phyloP scores from a whole-genome alignment of 139 green algal species.

The Pleodorina starrii region DNA sequence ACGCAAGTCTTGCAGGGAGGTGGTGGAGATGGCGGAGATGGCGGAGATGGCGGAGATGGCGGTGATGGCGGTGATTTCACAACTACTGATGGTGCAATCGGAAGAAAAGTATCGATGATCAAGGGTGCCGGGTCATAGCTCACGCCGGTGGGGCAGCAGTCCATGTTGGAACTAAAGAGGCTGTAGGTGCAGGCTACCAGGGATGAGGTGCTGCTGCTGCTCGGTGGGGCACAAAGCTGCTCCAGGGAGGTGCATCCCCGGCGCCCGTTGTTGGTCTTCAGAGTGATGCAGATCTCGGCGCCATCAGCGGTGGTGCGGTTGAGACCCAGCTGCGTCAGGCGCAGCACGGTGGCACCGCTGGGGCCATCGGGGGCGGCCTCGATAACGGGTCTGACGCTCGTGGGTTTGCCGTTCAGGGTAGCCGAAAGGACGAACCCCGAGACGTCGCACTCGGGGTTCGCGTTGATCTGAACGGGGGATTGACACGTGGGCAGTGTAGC shows the following conservation, averaged over 20 bases:
- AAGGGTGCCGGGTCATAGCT: neutral
- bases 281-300: neutral
- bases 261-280: neutral
- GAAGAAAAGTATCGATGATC: too few relatives aligned
- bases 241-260: neutral
- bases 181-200: neutral
- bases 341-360: neutral
- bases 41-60: too few relatives aligned
- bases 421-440: neutral
- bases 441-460: neutral
- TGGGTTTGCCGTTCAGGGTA: neutral
- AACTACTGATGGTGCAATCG: too few relatives aligned
- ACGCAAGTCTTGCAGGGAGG: neutral
- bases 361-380: neutral
- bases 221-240: conserved; percentile 8
- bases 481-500: neutral
- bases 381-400: neutral
- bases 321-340: neutral
- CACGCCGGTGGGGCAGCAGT: neutral
- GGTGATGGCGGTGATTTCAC: too few relatives aligned
- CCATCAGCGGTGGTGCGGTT: neutral
- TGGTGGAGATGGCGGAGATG: too few relatives aligned
- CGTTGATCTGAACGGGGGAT: neutral
- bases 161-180: neutral
- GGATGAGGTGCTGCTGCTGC: neutral